Evolutionary conservation across 805 yeast species (phyloP).

Genomic region (Lipomyces japonicus): DNA sequence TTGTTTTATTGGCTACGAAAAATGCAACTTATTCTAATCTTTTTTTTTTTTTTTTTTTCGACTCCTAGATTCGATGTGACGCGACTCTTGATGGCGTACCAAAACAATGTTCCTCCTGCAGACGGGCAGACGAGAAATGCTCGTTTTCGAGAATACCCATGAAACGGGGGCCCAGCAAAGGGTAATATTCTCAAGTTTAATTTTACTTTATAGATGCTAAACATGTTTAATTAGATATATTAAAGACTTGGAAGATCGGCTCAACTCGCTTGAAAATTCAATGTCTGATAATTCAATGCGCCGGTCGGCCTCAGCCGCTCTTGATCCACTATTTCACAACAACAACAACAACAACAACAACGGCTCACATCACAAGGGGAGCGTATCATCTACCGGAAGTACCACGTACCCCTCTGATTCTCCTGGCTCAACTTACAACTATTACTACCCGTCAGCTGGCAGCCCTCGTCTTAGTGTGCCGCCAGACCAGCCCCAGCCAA

Average conservation of each 20-base stretch:
- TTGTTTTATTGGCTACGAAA: neutral
- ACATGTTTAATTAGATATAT: constrained; percentile 16
- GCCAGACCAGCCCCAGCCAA: constrained; percentile 8
- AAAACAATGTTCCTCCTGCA: constrained; percentile 49
- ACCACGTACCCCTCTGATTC: constrained; percentile 15
- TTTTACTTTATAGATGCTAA: constrained; percentile 4
- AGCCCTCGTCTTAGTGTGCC: constrained; percentile 9
- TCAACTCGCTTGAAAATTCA: constrained; percentile 28
- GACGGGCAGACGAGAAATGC: constrained; percentile 50
- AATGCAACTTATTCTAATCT: neutral
- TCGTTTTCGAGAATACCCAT: constrained; percentile 55
- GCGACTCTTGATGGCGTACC: constrained; percentile 34
- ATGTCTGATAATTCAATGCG: constrained; percentile 10
- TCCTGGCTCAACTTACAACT: constrained; percentile 14
- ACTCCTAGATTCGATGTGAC: constrained; percentile 42
- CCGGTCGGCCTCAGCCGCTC: constrained; percentile 1
- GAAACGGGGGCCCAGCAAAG: constrained; percentile 61
- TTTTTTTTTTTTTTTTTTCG: constrained; percentile 1
- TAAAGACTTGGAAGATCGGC: constrained; percentile 32
- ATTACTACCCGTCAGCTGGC: constrained; percentile 7
- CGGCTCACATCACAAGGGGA: constrained; percentile 5
- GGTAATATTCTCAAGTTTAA: constrained; percentile 29
- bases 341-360: constrained; percentile 3
- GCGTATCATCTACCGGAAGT: constrained; percentile 14
- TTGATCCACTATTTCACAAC: constrained; percentile 3